Conservation (phyloP, 2,329 filamentous ascomycete species). For the Ophiostoma sp. region DNA sequence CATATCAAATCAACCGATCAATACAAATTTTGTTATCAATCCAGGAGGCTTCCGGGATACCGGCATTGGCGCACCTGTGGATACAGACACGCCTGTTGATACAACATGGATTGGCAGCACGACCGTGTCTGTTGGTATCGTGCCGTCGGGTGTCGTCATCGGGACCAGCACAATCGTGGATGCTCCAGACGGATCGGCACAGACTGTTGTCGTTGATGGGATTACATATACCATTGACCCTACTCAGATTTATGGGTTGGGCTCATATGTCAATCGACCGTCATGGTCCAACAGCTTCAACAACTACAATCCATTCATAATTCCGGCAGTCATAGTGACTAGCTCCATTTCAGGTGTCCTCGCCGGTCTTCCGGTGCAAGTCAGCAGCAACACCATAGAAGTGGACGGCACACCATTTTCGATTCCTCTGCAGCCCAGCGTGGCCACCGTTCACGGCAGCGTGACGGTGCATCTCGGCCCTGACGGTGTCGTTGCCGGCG, state of each 20-base stretch:
- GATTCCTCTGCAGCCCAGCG: constrained; percentile 42
- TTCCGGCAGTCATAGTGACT: constrained; percentile 21
- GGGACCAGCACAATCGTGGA: constrained; percentile 36
- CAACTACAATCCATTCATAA: no score
- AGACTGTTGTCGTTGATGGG: constrained; percentile 34
- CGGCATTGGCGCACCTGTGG: neutral
- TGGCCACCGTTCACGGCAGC: constrained; percentile 40
- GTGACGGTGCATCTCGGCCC: constrained; percentile 39
- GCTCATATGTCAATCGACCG: constrained; percentile 47
- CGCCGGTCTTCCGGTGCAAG: constrained; percentile 43
- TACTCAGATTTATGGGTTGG: constrained; percentile 47
- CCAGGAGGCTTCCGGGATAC: neutral
- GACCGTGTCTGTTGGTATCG: constrained; percentile 46
- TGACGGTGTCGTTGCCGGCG: constrained; percentile 39
- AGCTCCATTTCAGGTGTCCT: constrained; percentile 43
- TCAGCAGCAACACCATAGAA: constrained; percentile 44
- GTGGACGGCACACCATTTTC: constrained; percentile 48
- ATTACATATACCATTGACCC: constrained; percentile 51
- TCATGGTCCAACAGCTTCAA: neutral
- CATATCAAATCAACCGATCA: neutral
- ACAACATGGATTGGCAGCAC: neutral
- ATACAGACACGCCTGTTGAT: neutral
- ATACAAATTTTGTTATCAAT: neutral
- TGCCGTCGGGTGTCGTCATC: constrained; percentile 49
- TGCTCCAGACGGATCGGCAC: neutral